phyloP scores from a whole-genome alignment of 371 early-diverging fungal species.

The Actinomucor elegans region DNA sequence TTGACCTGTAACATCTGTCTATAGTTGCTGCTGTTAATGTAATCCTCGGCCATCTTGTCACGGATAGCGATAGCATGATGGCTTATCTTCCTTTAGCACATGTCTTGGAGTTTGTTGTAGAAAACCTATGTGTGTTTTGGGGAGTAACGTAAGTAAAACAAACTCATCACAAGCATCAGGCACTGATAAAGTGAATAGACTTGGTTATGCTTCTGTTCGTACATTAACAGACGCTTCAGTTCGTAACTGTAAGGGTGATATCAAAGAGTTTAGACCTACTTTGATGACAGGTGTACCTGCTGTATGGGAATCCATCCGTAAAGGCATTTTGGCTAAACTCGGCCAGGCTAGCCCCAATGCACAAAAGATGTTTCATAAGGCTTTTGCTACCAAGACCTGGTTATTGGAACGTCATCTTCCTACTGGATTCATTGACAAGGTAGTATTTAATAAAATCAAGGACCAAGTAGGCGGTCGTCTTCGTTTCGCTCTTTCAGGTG shows the following conservation, averaged over 20 bases:
- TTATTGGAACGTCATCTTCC: constrained; percentile 67
- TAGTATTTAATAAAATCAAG: constrained; percentile 90
- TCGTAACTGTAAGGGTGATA: constrained; percentile 93
- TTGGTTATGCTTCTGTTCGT: constrained; percentile 90
- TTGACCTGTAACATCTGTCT: too few relatives aligned
- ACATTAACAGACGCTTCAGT: constrained; percentile 90
- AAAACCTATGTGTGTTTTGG: constrained; percentile 69
- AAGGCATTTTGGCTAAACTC: constrained; percentile 78
- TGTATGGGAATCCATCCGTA: constrained; percentile 92
- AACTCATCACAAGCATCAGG: too few relatives aligned
- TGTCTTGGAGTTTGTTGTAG: constrained; percentile 85
- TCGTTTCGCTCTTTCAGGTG: constrained; percentile 87
- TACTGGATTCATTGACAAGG: constrained; percentile 72
- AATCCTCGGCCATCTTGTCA: constrained; percentile 48
- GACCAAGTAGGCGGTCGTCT: constrained; percentile 93
- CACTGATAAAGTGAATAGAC: too few relatives aligned
- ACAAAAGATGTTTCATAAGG: constrained; percentile 74
- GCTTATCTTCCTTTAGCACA: constrained; percentile 97
- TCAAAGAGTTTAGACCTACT: constrained; percentile 89
- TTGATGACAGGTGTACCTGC: constrained; percentile 93
- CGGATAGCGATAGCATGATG: constrained; percentile 66
- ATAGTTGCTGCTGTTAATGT: constrained; percentile 62
- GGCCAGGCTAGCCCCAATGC: constrained; percentile 59
- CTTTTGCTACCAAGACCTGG: constrained; percentile 76
- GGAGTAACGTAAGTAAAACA: constrained; percentile 64